phyloP scores from a whole-genome alignment of 148 eudicot species.

The Euryodendron excelsum region DNA sequence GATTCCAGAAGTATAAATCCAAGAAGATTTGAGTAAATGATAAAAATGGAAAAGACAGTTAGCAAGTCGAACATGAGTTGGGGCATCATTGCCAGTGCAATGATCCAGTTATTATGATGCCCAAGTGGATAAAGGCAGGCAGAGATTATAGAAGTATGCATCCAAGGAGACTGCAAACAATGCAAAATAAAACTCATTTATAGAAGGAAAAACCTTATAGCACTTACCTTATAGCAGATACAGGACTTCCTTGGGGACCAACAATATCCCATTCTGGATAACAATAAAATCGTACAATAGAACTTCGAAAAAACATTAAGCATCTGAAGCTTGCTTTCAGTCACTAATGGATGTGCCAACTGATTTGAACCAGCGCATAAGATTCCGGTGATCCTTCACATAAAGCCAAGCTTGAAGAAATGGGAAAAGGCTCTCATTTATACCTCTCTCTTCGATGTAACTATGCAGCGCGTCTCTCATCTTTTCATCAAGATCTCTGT shows the following conservation, averaged over 20 bases:
- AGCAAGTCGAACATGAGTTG: too few relatives aligned
- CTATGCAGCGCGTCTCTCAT: slow-evolving; percentile 66
- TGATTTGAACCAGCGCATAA: slow-evolving; percentile 60
- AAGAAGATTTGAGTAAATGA: too few relatives aligned
- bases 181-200: background rate
- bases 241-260: background rate
- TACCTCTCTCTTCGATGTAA: slow-evolving; percentile 65
- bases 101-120: too few relatives aligned
- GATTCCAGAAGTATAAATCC: too few relatives aligned
- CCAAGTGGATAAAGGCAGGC: too few relatives aligned
- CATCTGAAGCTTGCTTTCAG: slow-evolving; percentile 13
- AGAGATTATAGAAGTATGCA: too few relatives aligned
- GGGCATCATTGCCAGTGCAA: too few relatives aligned
- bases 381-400: slow-evolving; percentile 65
- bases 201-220: background rate
- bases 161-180: too few relatives aligned
- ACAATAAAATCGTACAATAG: background rate
- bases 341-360: slow-evolving; percentile 44
- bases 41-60: too few relatives aligned
- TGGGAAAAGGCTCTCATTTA: slow-evolving; percentile 67
- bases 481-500: slow-evolving; percentile 28
- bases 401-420: slow-evolving; percentile 84
- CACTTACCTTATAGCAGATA: slow-evolving; percentile 1
- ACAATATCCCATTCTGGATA: background rate
- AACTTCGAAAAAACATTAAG: background rate